Conservation (phyloP, 2,329 filamentous ascomycete genomes). For the Verticillium longisporum region DNA sequence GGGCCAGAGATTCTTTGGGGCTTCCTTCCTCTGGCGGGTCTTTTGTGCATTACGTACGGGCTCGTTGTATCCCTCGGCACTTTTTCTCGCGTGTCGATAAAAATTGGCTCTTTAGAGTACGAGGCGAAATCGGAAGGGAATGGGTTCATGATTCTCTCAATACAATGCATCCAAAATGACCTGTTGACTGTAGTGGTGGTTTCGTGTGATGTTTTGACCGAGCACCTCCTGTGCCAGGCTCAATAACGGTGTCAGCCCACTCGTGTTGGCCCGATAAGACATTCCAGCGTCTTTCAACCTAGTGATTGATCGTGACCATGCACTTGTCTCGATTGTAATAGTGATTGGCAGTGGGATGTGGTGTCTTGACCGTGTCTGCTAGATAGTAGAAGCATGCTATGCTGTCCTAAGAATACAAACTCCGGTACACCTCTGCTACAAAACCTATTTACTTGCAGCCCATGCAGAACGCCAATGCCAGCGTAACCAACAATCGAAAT, state of each 20-base stretch:
- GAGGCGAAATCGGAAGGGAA: slow-evolving; percentile 13
- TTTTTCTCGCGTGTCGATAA: slow-evolving; percentile 4
- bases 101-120: slow-evolving; percentile 11
- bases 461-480: background rate
- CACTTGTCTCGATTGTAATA: no score
- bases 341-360: no score
- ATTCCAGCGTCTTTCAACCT: no score
- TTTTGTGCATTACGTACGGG: slow-evolving; percentile 8
- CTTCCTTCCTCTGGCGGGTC: slow-evolving; percentile 5
- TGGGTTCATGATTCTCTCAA: slow-evolving; percentile 15
- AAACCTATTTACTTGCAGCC: no score
- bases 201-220: background rate
- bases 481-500: background rate
- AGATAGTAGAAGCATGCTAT: no score
- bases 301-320: no score
- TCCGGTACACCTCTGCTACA: no score
- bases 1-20: background rate
- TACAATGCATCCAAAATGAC: background rate
- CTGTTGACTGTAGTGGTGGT: background rate
- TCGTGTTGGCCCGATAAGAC: no score
- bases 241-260: no score
- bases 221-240: no score
- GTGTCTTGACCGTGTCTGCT: no score
- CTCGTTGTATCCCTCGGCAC: slow-evolving; percentile 11
- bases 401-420: no score